Base-by-base conservation (phyloP, 108 stramenopile genomes). In the Cylindrotheca fusiformis region DNA sequence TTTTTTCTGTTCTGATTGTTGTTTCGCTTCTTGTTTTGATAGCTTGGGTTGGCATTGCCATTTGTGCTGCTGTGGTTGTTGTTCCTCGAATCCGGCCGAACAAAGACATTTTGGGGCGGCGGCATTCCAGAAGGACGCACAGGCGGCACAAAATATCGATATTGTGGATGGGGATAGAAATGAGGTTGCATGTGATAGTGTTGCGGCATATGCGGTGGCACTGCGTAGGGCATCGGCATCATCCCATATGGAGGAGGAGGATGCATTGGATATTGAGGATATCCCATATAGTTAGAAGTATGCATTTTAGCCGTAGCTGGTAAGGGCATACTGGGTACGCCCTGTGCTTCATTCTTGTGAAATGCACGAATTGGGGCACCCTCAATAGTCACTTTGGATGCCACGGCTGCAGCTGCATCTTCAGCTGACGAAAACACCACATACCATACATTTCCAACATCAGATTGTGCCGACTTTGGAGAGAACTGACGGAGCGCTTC, bases 391-490 rank as follows among this genome's bases (percentile, higher is more conserved):
- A 6, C 2, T 12, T 48, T 26, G 2, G 2, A 1, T 14, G 21
- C 24, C 19, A 60, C 27, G 8, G 60, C 8, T 33, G 8, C 23
- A 5, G 41, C 21, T 36, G 60, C 60, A 6, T 48, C 32, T 48
- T 60, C 47, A 22, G 32, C 44, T 4, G 46, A 48, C 22, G 27
- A 45, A 60, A 60, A 60, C 4, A 47, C 28, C 2, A 60, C 47
- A 47, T 41, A 48, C 60, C 60, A 60, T 17, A 28, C 48, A 48
- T 60, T 26, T 28, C 60, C 60, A 6, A 28, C 60, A 25, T 60
- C 60, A 20, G 60, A 36, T 12, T 47, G 44, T 19, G 60, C 60
- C 4, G 25, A 23, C 2, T 14, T 47, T 4, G 60, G 60, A 14
- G 12, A 6, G 2, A n/a, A 32, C 23, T 32, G 24, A 10, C 8